A percentile compares a stretch with the other conserved stretches of the same genome.
These are phyloP conservation scores for Aspergillus vadensis DNA, from an alignment of 2,329 filamentous ascomycete genomes.

Conservation along the genomic window DNA sequence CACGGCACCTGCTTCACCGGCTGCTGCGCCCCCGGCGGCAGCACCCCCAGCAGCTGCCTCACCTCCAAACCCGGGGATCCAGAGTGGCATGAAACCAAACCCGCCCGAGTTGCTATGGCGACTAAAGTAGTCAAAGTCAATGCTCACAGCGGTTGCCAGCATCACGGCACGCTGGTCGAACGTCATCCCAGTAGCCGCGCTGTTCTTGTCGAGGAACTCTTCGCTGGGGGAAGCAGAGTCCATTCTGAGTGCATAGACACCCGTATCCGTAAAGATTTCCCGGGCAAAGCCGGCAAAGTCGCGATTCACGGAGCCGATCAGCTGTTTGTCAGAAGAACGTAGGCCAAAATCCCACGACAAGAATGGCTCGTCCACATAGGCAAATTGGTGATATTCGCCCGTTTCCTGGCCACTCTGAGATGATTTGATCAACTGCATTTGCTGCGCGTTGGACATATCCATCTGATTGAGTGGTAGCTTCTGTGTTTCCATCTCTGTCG, in stretches of 20 bases:
- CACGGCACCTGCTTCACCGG: conserved; percentile 39
- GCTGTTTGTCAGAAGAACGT: conserved; percentile 49
- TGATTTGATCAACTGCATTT: conserved; percentile 43
- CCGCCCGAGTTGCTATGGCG: conserved; percentile 55
- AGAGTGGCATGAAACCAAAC: conserved; percentile 56
- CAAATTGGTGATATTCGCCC: conserved; percentile 61
- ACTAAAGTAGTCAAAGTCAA: conserved; percentile 70
- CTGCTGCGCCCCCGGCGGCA: conserved; percentile 42
- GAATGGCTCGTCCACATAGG: conserved; percentile 63
- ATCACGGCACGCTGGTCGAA: conserved; percentile 67
- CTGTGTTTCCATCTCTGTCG: conserved; percentile 40
- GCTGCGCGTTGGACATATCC: conserved; percentile 53
- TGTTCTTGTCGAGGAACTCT: conserved; percentile 25
- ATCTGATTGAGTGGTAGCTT: conserved; percentile 48
- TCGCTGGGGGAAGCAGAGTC: conserved; percentile 56
- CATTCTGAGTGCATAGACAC: conserved; percentile 66
- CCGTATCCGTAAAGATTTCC: conserved; percentile 67
- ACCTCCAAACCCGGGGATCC: conserved; percentile 50
- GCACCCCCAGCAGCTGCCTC: conserved; percentile 43
- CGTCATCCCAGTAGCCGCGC: conserved; percentile 56
- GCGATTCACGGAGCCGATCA: conserved; percentile 65
- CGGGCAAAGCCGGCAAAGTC: conserved; percentile 64
- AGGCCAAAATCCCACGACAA: conserved; percentile 67
- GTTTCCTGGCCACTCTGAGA: conserved; percentile 27
- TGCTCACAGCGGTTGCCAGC: conserved; percentile 65